Evolutionary conservation across 768 basidiomycete species (phyloP).

Genomic region (Suillus variegatus): DNA sequence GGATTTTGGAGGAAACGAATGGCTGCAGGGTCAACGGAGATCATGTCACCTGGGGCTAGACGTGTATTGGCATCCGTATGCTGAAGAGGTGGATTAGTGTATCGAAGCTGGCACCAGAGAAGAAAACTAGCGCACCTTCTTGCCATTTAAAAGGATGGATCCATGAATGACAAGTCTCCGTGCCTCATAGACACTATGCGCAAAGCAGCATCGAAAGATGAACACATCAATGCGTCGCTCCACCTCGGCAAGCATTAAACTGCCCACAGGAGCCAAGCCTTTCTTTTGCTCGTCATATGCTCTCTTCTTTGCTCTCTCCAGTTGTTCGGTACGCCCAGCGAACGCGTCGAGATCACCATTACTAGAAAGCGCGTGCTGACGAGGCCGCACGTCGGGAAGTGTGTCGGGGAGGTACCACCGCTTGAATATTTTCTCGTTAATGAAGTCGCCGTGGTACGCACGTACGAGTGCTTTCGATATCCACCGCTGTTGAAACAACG

Average conservation of each 20-base stretch:
- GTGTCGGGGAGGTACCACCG: constrained; percentile 90
- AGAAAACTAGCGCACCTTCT: constrained; percentile 57
- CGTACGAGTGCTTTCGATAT: constrained; percentile 81
- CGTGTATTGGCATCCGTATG: constrained; percentile 83
- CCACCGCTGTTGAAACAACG: constrained; percentile 86
- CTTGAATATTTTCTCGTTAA: constrained; percentile 91
- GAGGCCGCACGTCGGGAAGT: constrained; percentile 83
- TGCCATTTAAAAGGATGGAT: constrained; percentile 85
- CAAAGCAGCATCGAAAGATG: constrained; percentile 87
- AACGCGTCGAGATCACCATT: constrained; percentile 55
- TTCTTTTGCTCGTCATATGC: constrained; percentile 55
- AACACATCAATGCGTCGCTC: constrained; percentile 93
- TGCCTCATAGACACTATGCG: constrained; percentile 88
- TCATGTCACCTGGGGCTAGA: constrained; percentile 92
- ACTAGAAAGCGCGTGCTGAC: constrained; percentile 29
- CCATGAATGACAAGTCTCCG: constrained; percentile 85
- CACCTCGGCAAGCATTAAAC: constrained; percentile 94
- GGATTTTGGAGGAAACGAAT: constrained; percentile 69
- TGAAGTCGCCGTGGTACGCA: constrained; percentile 95
- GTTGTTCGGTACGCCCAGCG: constrained; percentile 51
- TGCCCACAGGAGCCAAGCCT: constrained; percentile 86
- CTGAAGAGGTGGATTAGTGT: constrained; percentile 39
- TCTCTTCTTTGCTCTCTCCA: constrained; percentile 44
- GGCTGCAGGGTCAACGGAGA: constrained; percentile 80
- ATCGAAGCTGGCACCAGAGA: not conserved